These are phyloP conservation scores for Pseudofabraea citricarpa DNA, from an alignment of 2,329 filamentous ascomycete genomes.

Conservation along the genomic window DNA sequence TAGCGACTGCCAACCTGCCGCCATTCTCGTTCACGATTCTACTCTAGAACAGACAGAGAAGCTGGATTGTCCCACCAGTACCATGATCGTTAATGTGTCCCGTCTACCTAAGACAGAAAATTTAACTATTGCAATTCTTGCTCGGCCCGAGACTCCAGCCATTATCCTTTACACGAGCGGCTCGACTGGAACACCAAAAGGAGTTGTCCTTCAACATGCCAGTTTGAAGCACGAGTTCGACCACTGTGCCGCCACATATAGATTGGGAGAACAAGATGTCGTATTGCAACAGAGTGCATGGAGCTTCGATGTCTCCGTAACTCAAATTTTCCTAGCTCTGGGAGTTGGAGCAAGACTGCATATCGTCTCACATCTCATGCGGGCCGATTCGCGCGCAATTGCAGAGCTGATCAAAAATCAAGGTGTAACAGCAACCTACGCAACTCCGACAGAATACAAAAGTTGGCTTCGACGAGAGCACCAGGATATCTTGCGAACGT, in stretches of 20 bases:
- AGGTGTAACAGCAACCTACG: neutral
- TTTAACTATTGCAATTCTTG: too few relatives aligned
- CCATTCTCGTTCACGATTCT: neutral
- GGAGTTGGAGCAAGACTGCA: too few relatives aligned
- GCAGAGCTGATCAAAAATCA: neutral
- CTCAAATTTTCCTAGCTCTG: too few relatives aligned
- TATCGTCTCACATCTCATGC: constrained; percentile 11
- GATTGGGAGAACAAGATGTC: too few relatives aligned
- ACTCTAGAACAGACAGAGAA: neutral
- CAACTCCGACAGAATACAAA: neutral
- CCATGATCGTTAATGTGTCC: neutral
- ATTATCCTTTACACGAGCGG: constrained; percentile 33
- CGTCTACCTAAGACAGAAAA: neutral
- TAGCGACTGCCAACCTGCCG: neutral
- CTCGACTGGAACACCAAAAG: constrained; percentile 45
- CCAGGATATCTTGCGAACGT: neutral
- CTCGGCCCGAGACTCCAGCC: neutral
- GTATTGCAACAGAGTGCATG: too few relatives aligned
- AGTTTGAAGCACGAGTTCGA: neutral
- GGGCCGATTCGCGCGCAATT: neutral
- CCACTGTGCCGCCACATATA: neutral
- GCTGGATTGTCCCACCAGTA: neutral
- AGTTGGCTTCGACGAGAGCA: neutral
- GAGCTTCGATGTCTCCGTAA: too few relatives aligned
- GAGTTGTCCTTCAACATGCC: neutral